A percentile compares a stretch with the other conserved stretches of the same genome.
Evolutionary conservation across 2,329 filamentous ascomycete genomes (phyloP).

Genomic region (Trichoderma citrinoviride): DNA sequence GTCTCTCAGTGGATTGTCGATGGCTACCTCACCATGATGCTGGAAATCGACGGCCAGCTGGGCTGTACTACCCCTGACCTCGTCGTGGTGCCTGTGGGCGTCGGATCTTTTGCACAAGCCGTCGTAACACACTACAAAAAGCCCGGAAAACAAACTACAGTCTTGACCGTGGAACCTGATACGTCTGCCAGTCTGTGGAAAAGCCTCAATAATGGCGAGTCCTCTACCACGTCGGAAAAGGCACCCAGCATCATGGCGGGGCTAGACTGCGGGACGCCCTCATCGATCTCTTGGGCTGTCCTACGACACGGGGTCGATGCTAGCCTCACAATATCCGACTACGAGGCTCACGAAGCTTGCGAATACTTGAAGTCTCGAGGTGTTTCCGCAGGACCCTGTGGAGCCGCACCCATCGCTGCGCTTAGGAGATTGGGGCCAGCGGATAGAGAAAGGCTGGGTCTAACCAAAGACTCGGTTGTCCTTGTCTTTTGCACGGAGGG

Average conservation of each 20-base stretch:
- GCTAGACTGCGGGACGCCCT: conserved; percentile 70
- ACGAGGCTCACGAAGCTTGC: conserved; percentile 59
- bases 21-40: conserved; percentile 71
- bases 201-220: conserved; percentile 48
- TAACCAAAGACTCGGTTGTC: conserved; percentile 53
- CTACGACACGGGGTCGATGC: conserved; percentile 59
- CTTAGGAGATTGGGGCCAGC: conserved; percentile 47
- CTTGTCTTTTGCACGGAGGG: conserved; percentile 65
- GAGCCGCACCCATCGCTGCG: conserved; percentile 56
- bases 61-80: conserved; percentile 40
- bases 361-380: conserved; percentile 48
- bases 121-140: conserved; percentile 64
- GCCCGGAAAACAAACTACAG: conserved; percentile 29
- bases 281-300: conserved; percentile 61
- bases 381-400: conserved; percentile 60
- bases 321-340: conserved; percentile 58
- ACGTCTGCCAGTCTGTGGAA: conserved; percentile 58
- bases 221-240: conserved; percentile 51
- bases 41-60: conserved; percentile 62
- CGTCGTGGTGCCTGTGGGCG: conserved; percentile 66
- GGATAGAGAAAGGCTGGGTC: conserved; percentile 35
- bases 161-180: conserved; percentile 70
- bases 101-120: conserved; percentile 70
- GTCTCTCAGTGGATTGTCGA: conserved; percentile 65
- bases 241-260: conserved; percentile 69